phyloP scores from a whole-genome alignment of 768 basidiomycete genomes.

The Lentinus brumalis region DNA sequence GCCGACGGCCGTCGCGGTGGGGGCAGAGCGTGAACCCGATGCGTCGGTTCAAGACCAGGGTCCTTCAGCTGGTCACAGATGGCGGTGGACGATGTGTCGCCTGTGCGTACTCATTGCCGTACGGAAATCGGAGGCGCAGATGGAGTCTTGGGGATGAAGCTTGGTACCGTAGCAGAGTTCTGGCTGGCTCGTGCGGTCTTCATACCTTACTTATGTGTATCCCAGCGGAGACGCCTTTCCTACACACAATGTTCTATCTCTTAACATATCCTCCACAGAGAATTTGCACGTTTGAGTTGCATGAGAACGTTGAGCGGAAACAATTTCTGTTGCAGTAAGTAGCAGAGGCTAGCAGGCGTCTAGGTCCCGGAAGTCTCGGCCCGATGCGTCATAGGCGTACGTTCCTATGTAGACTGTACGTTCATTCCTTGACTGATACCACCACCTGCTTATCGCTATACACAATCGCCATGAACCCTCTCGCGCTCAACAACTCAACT shows the following conservation, averaged over 20 bases:
- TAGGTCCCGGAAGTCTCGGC: no score
- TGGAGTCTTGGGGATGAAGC: background rate
- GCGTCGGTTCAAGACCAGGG: no score
- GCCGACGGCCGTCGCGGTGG: background rate
- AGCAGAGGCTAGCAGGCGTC: no score
- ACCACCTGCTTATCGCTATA: background rate
- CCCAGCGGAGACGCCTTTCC: no score
- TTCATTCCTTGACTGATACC: background rate
- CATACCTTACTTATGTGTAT: no score
- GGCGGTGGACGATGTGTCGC: background rate
- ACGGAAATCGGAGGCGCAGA: background rate
- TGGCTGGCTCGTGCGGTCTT: background rate
- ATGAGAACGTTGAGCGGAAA: no score
- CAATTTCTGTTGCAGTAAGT: no score
- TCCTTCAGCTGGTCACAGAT: no score
- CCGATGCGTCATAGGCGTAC: no score
- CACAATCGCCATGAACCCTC: conserved; percentile 1
- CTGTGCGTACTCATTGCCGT: background rate
- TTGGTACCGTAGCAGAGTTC: background rate
- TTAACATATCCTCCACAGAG: no score
- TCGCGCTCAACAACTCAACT: conserved; percentile 2
- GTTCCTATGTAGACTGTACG: background rate
- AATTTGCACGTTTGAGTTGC: no score
- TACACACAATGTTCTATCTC: no score
- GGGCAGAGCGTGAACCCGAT: background rate